phyloP scores from a whole-genome alignment of 2,329 filamentous ascomycete species.

The Penicillium sp. region DNA sequence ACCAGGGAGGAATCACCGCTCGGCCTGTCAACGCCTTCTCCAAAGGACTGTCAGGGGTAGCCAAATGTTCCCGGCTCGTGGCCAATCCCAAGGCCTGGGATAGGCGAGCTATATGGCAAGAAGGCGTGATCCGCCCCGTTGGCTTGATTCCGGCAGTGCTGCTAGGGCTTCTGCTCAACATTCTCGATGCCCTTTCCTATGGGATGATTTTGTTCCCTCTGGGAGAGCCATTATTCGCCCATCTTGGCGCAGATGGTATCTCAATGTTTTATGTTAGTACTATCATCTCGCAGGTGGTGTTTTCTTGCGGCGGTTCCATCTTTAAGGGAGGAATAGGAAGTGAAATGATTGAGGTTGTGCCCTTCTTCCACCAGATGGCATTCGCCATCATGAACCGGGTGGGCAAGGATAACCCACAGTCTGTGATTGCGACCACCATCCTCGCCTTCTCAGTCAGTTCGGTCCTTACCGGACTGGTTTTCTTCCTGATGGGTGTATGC shows the following conservation, averaged over 20 bases:
- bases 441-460: constrained; percentile 86
- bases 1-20: constrained; percentile 16
- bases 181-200: constrained; percentile 91
- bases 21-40: constrained; percentile 13
- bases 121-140: constrained; percentile 61
- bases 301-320: constrained; percentile 75
- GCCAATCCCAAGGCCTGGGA: constrained; percentile 69
- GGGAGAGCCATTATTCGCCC: constrained; percentile 76
- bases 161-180: constrained; percentile 82
- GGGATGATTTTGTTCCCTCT: constrained; percentile 95
- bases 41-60: constrained; percentile 18
- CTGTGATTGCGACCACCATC: constrained; percentile 90
- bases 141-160: constrained; percentile 79
- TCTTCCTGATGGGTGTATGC: constrained; percentile 84
- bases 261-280: constrained; percentile 99
- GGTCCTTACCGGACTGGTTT: constrained; percentile 82
- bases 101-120: constrained; percentile 58
- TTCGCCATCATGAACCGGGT: constrained; percentile 75
- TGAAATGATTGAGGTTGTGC: constrained; percentile 97
- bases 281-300: constrained; percentile 86
- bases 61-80: constrained; percentile 32
- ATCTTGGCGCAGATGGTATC: constrained; percentile 86
- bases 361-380: constrained; percentile 99
- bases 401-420: constrained; percentile 73
- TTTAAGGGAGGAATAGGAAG: constrained; percentile 91